Base-by-base conservation (phyloP, 805 yeast genomes). In the Metschnikowia arizonensis region DNA sequence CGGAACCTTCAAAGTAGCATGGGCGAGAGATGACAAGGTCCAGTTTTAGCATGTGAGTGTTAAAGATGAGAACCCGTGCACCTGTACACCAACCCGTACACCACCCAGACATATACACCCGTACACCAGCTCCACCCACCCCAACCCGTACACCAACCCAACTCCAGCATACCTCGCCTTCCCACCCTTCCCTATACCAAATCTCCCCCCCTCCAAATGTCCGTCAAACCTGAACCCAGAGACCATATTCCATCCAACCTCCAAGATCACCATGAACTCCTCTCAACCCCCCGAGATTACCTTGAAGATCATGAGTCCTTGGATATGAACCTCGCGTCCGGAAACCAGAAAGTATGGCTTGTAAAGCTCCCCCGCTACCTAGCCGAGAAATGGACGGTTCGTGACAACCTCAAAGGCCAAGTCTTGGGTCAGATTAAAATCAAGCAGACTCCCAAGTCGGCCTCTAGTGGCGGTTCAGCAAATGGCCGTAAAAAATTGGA, bases 331-430 rank as follows among this genome's bases (percentile, higher is more conserved):
- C 65, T 89, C 42, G 50, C 72, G 1, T 69, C 72, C 25, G 79
- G 83, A 12, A 73, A 67, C 39, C 83, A 85, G 57, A 88, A 88
- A 54, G 83, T 93, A 33, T 93, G 98, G 99, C 72, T 93, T 18
- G 96, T 93, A 19, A 79, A 93, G 55, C 69, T 93, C 58, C 98
- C 99, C 1, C 81, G 87, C 59, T 88, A 88, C 58, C 69, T 93
- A 49, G 85, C 95, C 25, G 87, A 83, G 33, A 74, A 78, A 52
- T 88, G 97, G 96, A 76, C 81, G 44, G 75, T 83, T 50, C 23
- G 78, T 43, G 79, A 73, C 19, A 68, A 69, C 35, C 65, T 84
- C 40, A 75, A 79, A 43, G 97, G 96, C 5, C 82, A 83, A 57
- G 83, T 82, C 48, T 66, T 93, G 51, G 95, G 97, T 5, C 82